Base-by-base conservation (phyloP, 2,329 filamentous ascomycete species). In the Monosporascus sp. region DNA sequence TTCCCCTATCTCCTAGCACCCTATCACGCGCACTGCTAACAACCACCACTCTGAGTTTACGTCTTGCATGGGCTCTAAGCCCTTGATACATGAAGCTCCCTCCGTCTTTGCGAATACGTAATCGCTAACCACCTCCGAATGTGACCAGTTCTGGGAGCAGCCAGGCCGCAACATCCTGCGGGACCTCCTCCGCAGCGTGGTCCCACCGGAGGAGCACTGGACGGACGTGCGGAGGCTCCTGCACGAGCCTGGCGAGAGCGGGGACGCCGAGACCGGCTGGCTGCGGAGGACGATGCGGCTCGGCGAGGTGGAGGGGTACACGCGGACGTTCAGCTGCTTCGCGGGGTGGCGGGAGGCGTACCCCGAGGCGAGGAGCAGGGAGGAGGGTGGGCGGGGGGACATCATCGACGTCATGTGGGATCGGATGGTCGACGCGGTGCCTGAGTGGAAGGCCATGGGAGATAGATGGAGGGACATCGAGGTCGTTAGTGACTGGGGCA, bases 321-420 rank as follows among this genome's bases (percentile, higher is more conserved):
- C 79, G 52, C 71, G 80, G 58, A 87, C 85, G 0, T 86, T 81
- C 64, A 85, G 82, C 64, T 71, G 77, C 41, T 85, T 77, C 66
- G 76, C 76, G 62, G 77, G 73, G 27, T 88, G 85, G 84, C 73
- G 74, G 59, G 77, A 81, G 56, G 75, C 73, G 11, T 75, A 85
- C 68, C 77, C 79, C 2, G 76, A 77, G 40, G 63, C 60, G 38
- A 77, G 73, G 65, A 75, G 74, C 52, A 72, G 75, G 61, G 73
- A 69, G 5, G 76, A 80, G 24, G 84, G 82, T 6, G 84, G 83
- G 2, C 57, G 72, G 7, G 83, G 83, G 1, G 85, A 88, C 67
- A 63, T 87, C 43, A 72, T 83, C n/a, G 85, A 87, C 69, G 64
- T 78, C 56, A 74, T 86, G 71, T 82, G 85, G 69, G 81, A 85